A percentile compares a stretch with the other conserved stretches of the same genome.
Conservation (phyloP, 257 asterid genomes). For the Penstemon eatonii region DNA sequence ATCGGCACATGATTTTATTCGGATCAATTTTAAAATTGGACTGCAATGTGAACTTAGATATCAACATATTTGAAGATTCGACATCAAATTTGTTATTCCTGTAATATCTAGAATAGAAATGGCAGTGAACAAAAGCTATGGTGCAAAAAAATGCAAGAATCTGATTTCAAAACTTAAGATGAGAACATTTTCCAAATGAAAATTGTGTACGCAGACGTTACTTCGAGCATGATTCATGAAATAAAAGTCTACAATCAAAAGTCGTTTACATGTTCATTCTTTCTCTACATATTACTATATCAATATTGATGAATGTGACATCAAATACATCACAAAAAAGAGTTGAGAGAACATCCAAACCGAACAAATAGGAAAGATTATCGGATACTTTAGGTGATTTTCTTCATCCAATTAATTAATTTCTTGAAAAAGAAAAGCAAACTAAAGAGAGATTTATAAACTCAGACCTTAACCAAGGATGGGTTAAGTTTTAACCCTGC, state of each 20-base stretch:
- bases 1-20: no score
- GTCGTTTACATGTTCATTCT: not conserved
- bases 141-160: no score
- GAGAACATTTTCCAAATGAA: not conserved
- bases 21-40: no score
- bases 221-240: not conserved
- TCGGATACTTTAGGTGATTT: not conserved
- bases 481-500: conserved; percentile 21
- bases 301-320: not conserved
- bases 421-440: not conserved
- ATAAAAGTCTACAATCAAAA: not conserved
- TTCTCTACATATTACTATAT: not conserved
- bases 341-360: conserved; percentile 5
- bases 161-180: no score
- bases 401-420: not conserved
- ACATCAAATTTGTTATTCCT: no score
- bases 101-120: no score
- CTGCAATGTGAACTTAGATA: no score
- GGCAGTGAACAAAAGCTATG: no score
- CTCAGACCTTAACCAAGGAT: conserved; percentile 1
- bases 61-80: no score
- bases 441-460: not conserved
- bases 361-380: not conserved
- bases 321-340: conserved; percentile 1
- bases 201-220: not conserved